Evolutionary conservation across 495 filamentous ascomycete species (phyloP), one percentile per base, ranked within the genome.

Genomic region (Annulohypoxylon bovei): DNA sequence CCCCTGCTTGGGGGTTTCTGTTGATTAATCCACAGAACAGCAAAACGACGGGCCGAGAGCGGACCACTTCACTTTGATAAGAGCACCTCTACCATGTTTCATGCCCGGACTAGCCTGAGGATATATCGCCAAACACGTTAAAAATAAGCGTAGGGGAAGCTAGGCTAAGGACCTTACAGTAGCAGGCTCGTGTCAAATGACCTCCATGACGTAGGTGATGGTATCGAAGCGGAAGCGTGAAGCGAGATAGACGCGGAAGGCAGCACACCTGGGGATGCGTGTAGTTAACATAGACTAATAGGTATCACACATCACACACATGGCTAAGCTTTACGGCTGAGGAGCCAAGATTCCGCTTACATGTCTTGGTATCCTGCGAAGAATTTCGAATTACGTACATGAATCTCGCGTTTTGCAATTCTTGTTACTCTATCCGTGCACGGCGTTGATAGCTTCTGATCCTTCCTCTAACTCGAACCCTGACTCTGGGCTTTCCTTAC

Each of bases 351-450:
- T 12, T 33, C 46, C 23, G 46, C 22, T n/a, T 50, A 50, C 46
- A 47, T 47, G 44, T 25, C 22, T 47, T 47, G 44, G 22, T 52
- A 60, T 35, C 40, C 32, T 49, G 35, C 40, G 4, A 4, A 14
- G 9, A 42, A 39, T 56, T 60, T 61, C 59, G 60, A 64, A 72
- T 68, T 72, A 68, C 70, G 70, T 72, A 72, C 70, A 54, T 59
- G 39, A 61, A 59, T 65, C 54, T 65, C 32, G 20, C 35, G 22
- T 16, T 18, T 47, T 49, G 6, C 60, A 42, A 44, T 53, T 53
- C 11, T 50, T 61, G 20, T 57, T 40, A 60, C 55, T 53, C 44
- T 52, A 47, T 57, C 40, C 62, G 35, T 55, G 60, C 57, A 35
- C 42, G 20, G 22, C 33, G 39, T 55, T 67, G 58, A 56, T 60